Base-by-base conservation (phyloP, 1,139 yeast genomes). In the Geotrichum histeridarum region DNA sequence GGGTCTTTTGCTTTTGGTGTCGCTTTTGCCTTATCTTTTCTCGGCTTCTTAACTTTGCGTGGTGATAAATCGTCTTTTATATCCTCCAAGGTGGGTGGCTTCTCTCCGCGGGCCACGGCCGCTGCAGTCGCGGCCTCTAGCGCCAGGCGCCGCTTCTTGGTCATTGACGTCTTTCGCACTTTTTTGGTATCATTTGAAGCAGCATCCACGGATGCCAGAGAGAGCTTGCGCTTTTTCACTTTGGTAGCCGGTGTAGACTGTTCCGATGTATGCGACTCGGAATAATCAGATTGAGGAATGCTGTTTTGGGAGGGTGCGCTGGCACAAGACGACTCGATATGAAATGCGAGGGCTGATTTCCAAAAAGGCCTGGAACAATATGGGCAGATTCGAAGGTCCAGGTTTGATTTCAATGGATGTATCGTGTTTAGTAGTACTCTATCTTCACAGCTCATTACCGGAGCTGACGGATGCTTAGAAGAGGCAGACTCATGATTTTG, bases 1-100 rank as follows among this genome's bases (percentile, higher is more conserved):
- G 91, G 88, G 2, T 89, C 93, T 62, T 86, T 86, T 43, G 79
- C 77, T 63, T 85, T 85, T 1, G 84, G 77, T 8, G 81, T 81
- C 50, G 80, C 72, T 60, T 82, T 78, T 8, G 77, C 74, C 58
- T 70, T 79, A 61, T 65, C 64, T 63, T 66, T 63, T 58, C 63
- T 63, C 57, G 63, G 48, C 42, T 51, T 56, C 42, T 41, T 50
- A 8, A 27, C 60, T 30, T 51, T 51, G 15, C 54, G 45, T 12
- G 51, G 51, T 12, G 47, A 42, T 5, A 51, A 38, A 48, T 49
- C 53, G 58, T 53, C 55, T 46, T 54, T 54, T 12, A 54, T 54
- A 22, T 50, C 50, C n/a, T 53, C 57, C 17, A 54, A 42, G 3
- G 57, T 54, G 12, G 57, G 57, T 12, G 57, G 57, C 38, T 51